phyloP scores from a whole-genome alignment of 2,329 filamentous ascomycete genomes.

The Diaporthe longicolla region DNA sequence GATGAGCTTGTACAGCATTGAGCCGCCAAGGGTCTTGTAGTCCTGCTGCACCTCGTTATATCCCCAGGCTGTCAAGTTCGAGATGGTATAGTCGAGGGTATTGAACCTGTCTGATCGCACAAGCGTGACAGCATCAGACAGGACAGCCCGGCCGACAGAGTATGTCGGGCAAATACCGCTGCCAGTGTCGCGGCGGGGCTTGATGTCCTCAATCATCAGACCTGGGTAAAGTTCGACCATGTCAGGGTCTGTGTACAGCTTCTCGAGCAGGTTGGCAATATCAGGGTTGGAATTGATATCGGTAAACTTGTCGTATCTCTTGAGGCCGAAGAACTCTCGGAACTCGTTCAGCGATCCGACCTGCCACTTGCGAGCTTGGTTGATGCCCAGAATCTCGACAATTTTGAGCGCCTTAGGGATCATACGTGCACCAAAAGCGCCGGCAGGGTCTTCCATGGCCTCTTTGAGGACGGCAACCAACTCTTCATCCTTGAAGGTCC shows the following conservation, averaged over 20 bases:
- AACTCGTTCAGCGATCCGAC: constrained; percentile 75
- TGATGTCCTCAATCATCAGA: constrained; percentile 60
- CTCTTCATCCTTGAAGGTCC: constrained; percentile 70
- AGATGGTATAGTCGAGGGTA: constrained; percentile 71
- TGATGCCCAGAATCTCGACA: constrained; percentile 75
- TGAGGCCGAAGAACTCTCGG: constrained; percentile 72
- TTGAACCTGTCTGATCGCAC: constrained; percentile 77
- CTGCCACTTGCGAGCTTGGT: constrained; percentile 73
- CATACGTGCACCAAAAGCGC: constrained; percentile 71
- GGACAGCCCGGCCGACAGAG: constrained; percentile 57
- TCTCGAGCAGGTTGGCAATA: constrained; percentile 68
- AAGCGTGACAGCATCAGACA: constrained; percentile 74
- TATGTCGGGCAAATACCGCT: constrained; percentile 35
- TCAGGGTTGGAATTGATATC: constrained; percentile 71
- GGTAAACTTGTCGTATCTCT: constrained; percentile 68
- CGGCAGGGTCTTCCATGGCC: constrained; percentile 73
- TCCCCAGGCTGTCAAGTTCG: constrained; percentile 78
- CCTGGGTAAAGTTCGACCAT: constrained; percentile 80
- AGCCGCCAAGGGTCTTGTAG: constrained; percentile 27
- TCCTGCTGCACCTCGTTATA: constrained; percentile 36
- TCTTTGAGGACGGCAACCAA: constrained; percentile 68
- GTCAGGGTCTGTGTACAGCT: constrained; percentile 74
- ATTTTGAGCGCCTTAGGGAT: constrained; percentile 70
- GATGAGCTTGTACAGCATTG: constrained; percentile 38
- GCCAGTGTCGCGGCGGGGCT: constrained; percentile 14